Evolutionary conservation across 345 rosid genomes (phyloP), one percentile per base, ranked within the genome.

Genomic region (Camelina laxa): DNA sequence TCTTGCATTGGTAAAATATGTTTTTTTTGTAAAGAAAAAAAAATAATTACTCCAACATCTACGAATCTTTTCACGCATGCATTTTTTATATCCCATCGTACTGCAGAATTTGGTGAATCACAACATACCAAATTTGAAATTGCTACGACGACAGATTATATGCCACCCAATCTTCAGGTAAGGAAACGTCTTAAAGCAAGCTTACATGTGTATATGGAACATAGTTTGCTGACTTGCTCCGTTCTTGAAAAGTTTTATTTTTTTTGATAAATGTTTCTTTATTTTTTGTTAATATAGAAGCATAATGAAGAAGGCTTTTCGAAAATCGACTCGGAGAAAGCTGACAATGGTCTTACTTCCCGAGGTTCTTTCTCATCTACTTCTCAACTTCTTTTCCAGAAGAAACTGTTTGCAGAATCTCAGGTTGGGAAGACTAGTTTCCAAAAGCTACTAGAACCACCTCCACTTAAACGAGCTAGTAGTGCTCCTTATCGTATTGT

Each of bases 361-460:
- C 82, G 86, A 17, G 82, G 85, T 81, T 77, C 79, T 53, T 75
- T 69, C 48, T 75, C 79, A 13, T 60, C 74, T 42, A 69, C 74
- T 4, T 75, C 76, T 70, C 91, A 87, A 42, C 86, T 91, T 47
- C 75, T 75, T 14, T n/a, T 83, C 16, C 98, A 92, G 69, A 84
- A 89, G 80, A 92, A 92, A 84, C 70, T 87, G 14, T 90, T 85
- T 73, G 86, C 91, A 6, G 97, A 95, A 67, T 84, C 97, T 61
- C 84, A 87, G 60, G 78, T 89, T 47, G 99, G 97, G 75, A 85
- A 89, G 81, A 85, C 91, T 65, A 92, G 97, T 83, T 92, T 95
- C 81, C 99, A 87, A 67, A 95, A 90, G 82, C 96, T 95, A 82
- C 84, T 95, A 64, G 99, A 95, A 80, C 99, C 99, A 77, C 88